Percentiles rank a stretch among this genome's conserved stretches.
These are phyloP conservation scores for Ichthyophthirius multifiliis DNA, from an alignment of 169 alveolate species.

Conservation along the genomic window DNA sequence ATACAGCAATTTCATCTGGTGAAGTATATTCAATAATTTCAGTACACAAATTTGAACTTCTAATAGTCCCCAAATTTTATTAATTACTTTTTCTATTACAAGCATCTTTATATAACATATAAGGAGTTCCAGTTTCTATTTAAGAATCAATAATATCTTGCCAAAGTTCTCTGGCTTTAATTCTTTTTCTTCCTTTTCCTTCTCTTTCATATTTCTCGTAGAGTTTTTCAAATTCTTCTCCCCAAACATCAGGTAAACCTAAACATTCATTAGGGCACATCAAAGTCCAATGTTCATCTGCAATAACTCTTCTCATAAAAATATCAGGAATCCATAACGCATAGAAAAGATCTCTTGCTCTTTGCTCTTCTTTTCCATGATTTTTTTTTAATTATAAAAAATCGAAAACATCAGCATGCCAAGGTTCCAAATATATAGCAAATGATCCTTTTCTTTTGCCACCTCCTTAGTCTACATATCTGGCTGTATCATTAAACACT, in stretches of 20 bases:
- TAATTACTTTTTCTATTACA: conserved; percentile 96
- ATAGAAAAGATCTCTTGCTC: conserved; percentile 97
- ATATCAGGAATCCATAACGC: conserved; percentile 99
- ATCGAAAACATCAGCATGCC: conserved; percentile 98
- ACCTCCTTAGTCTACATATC: conserved; percentile 96
- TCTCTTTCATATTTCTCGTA: conserved; percentile 88
- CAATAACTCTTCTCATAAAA: conserved; percentile 97
- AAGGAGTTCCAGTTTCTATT: conserved; percentile 99
- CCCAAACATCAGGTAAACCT: conserved; percentile 93
- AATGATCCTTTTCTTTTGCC: conserved; percentile 98
- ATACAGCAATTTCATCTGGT: conserved; percentile 98
- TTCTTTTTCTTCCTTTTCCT: conserved; percentile 92
- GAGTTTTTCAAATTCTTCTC: conserved; percentile 93
- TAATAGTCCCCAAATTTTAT: conserved; percentile 96
- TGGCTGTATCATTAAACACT: conserved; percentile 94
- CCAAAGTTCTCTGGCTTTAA: conserved; percentile 97
- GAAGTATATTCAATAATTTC: conserved; percentile 97
- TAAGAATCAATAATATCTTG: conserved; percentile 94
- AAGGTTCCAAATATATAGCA: conserved; percentile 98
- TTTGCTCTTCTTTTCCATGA: conserved; percentile 97
- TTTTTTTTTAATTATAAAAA: conserved; percentile 94
- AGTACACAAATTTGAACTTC: conserved; percentile 95
- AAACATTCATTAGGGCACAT: conserved; percentile 99
- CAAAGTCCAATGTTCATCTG: conserved; percentile 94
- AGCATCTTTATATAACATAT: conserved; percentile 96